Conservation (phyloP, 441 rosid species). For the Hura crepitans region DNA sequence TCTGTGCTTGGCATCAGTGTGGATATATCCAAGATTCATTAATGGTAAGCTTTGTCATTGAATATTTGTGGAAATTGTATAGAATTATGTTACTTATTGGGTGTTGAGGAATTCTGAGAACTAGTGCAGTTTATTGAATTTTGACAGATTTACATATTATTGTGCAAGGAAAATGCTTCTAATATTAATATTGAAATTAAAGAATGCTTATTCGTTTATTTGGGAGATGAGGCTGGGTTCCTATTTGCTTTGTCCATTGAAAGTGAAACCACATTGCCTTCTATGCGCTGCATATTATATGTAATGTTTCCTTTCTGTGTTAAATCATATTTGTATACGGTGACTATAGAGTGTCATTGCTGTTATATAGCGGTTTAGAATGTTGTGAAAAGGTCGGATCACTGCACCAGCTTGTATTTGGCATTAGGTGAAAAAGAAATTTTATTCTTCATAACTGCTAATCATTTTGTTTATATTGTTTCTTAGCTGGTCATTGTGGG, state of each 20-base stretch:
- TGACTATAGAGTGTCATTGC: neutral
- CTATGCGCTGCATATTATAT: neutral
- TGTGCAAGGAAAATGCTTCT: neutral
- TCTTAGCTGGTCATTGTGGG: neutral
- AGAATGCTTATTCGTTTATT: neutral
- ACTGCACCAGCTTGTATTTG: neutral
- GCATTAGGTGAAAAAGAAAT: neutral
- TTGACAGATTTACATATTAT: neutral
- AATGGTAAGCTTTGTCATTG: constrained; percentile 43
- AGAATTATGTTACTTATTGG: neutral
- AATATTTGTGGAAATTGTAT: neutral
- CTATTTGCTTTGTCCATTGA: neutral
- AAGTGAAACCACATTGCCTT: neutral
- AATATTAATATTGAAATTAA: neutral
- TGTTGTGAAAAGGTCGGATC: neutral
- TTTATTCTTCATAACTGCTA: neutral
- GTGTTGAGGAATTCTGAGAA: neutral
- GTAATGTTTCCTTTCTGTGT: neutral
- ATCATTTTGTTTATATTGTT: neutral
- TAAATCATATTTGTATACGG: neutral
- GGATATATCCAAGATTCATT: constrained; percentile 61
- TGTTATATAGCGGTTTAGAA: neutral
- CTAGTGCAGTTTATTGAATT: neutral
- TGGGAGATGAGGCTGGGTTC: neutral
- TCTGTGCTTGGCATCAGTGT: constrained; percentile 61